These are phyloP conservation scores for Grigorovia jiainica DNA, from an alignment of 805 yeast genomes.

Conservation along the genomic window DNA sequence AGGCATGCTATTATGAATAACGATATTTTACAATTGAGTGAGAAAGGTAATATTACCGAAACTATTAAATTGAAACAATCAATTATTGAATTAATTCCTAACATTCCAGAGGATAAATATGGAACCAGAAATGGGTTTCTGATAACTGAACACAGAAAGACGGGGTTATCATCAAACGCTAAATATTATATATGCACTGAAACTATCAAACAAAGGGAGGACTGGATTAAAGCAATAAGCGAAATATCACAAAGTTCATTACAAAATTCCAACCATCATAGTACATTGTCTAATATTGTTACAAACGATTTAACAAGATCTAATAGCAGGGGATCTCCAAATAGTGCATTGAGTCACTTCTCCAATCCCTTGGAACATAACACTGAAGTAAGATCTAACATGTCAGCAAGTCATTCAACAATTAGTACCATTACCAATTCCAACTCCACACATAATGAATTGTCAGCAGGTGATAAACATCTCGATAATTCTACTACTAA, in stretches of 20 bases:
- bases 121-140: constrained; percentile 30
- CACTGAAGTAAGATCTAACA: constrained; percentile 1
- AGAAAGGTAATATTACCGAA: constrained; percentile 45
- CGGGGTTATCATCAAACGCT: constrained; percentile 30
- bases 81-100: constrained; percentile 31
- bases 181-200: constrained; percentile 72
- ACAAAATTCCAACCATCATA: background rate
- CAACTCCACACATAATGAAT: background rate
- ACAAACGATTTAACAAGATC: background rate
- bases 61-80: constrained; percentile 28
- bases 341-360: background rate
- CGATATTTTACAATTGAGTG: constrained; percentile 46
- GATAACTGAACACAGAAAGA: constrained; percentile 33
- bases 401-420: background rate
- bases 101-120: constrained; percentile 28
- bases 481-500: constrained; percentile 1
- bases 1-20: constrained; percentile 62
- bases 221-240: constrained; percentile 49
- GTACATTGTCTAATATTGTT: background rate
- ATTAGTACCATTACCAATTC: background rate
- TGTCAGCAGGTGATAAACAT: background rate
- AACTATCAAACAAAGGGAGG: constrained; percentile 63
- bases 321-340: background rate
- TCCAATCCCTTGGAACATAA: constrained; percentile 7
- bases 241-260: constrained; percentile 18